Conservation (phyloP, 805 yeast genomes). For the Metschnikowia henanensis region DNA sequence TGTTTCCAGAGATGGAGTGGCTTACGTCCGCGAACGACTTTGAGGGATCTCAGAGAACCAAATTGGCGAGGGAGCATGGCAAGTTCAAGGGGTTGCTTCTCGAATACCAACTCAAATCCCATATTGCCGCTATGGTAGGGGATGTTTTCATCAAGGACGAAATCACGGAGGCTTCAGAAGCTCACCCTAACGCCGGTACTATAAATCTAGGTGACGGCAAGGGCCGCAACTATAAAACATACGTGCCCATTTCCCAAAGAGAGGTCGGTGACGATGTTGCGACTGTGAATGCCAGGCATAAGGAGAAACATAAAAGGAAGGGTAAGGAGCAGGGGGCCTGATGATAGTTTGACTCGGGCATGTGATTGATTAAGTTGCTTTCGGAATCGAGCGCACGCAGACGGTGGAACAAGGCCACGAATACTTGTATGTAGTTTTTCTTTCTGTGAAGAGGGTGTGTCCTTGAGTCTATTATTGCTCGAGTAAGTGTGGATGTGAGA, state of each 20-base stretch:
- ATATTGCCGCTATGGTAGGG: constrained; percentile 52
- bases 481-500: no score
- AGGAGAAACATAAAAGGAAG: constrained; percentile 36
- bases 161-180: constrained; percentile 3
- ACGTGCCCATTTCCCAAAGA: constrained; percentile 58
- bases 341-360: not conserved
- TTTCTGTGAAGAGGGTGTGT: no score
- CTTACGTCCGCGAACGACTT: constrained; percentile 30
- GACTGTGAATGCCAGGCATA: constrained; percentile 63
- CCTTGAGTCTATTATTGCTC: no score
- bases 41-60: constrained; percentile 23
- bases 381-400: no score
- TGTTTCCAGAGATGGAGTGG: constrained; percentile 75
- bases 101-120: constrained; percentile 57
- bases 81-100: constrained; percentile 51
- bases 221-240: constrained; percentile 57
- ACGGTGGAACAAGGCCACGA: no score
- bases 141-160: constrained; percentile 19
- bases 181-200: constrained; percentile 22
- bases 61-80: constrained; percentile 41
- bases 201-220: constrained; percentile 78
- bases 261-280: constrained; percentile 65
- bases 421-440: no score
- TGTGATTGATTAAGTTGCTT: not conserved
- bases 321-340: not conserved